Evolutionary conservation across 345 rosid species (phyloP).

Genomic region (Heritiera littoralis): DNA sequence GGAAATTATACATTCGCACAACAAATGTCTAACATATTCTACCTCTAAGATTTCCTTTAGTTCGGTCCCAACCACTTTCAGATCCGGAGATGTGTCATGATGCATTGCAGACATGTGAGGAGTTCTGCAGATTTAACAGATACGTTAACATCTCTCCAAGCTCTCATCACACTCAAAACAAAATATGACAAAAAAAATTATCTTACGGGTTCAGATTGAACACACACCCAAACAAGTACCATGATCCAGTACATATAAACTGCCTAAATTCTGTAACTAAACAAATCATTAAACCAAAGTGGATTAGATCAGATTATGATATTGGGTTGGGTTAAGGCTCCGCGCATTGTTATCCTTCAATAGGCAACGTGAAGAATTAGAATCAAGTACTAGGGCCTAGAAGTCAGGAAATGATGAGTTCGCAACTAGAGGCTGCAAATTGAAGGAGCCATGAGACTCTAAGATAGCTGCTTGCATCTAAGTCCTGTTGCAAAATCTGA

Average conservation of each 20-base stretch:
- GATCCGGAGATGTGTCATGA: conserved; percentile 65
- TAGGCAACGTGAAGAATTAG: not conserved
- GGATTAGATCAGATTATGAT: not conserved
- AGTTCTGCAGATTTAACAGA: conserved; percentile 48
- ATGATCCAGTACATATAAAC: not conserved
- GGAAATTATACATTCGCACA: not conserved
- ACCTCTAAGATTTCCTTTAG: conserved; percentile 70
- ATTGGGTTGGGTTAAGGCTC: not conserved
- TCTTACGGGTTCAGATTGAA: not conserved
- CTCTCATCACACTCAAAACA: not conserved
- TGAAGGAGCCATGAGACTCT: not conserved
- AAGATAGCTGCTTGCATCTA: conserved; percentile 1
- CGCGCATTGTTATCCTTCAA: not conserved
- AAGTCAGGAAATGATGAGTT: not conserved
- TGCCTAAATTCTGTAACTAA: not conserved
- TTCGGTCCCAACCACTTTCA: conserved; percentile 59
- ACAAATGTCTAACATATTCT: conserved; percentile 5
- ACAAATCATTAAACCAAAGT: not conserved
- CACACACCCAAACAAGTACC: not conserved
- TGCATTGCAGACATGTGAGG: conserved; percentile 85
- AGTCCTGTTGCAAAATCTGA: not conserved
- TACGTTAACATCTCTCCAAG: conserved; percentile 10
- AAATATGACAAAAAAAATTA: not conserved
- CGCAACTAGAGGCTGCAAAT: not conserved
- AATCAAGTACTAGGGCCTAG: not conserved